Base-by-base conservation (phyloP, 2,329 filamentous ascomycete genomes). In the Alternaria panax region DNA sequence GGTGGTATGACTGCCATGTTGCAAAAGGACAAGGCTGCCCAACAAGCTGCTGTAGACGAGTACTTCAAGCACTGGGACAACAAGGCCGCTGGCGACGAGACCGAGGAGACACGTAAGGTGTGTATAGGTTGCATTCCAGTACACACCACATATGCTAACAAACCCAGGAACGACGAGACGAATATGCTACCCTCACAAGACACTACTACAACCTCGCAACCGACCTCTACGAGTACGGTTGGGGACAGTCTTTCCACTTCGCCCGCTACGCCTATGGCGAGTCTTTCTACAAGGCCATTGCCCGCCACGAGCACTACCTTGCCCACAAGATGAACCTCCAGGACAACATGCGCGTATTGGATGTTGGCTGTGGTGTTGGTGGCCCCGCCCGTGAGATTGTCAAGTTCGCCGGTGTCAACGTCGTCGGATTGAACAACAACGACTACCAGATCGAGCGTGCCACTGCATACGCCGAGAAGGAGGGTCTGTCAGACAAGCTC, bases 161-260 rank as follows among this genome's bases (percentile, higher is more conserved):
- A 24, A n/a, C 9, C n/a, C 75, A 93, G 90, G 86, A 90, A 68
- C 88, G 93, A 76, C 88, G 89, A 74, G 90, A 89, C 61, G 92
- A 97, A 82, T 98, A 98, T 80, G 94, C 93, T 53, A 96, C 92
- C 34, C 82, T 98, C 76, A 97, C 94, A 47, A 89, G 92, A 84
- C 93, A 97, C 79, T 97, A 97, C 86, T 97, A 97, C 84, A 96
- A 97, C 82, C 87, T 97, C 48, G 93, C 92, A n/a, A 97, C 93
- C 69, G 93, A 97, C 76, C 81, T 97, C 51, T 97, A 97, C 84
- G 95, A 98, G 84, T 95, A 97, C 72, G 95, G 93, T 72, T 99
- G 95, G 93, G 92, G 92, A 63, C 89, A 93, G 74, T 94, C 90
- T 50, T 99, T 99, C 86, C 94, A 99, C 82, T 98, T 99, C 86